A percentile compares a stretch with the other conserved stretches of the same genome.
These are phyloP conservation scores for Fraxinus greggii DNA, from an alignment of 305 asterid species.

Conservation along the genomic window DNA sequence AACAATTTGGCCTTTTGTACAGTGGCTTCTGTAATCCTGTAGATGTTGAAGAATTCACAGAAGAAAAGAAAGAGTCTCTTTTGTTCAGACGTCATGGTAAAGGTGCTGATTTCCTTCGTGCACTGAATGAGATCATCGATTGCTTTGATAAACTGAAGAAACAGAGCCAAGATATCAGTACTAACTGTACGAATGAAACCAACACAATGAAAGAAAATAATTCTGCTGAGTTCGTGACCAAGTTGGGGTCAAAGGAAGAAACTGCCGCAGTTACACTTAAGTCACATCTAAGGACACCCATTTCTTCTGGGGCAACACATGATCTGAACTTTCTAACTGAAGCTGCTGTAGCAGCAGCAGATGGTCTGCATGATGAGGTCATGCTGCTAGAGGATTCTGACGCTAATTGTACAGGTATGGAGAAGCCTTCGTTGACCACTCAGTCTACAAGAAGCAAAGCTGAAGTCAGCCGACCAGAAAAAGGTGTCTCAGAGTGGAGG, in stretches of 20 bases:
- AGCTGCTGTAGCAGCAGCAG: conserved; percentile 50
- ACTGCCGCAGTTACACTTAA: conserved; percentile 31
- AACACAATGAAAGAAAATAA: conserved; percentile 33
- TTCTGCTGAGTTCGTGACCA: conserved; percentile 39
- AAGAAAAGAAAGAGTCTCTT: conserved; percentile 74
- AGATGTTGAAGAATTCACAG: conserved; percentile 89
- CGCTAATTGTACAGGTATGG: conserved; percentile 35
- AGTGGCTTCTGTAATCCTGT: conserved; percentile 92
- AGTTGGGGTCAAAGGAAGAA: conserved; percentile 41
- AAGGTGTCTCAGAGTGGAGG: conserved; percentile 38
- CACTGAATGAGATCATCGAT: conserved; percentile 69
- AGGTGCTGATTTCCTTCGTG: conserved; percentile 85
- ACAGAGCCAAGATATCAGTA: conserved; percentile 39
- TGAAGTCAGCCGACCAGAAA: conserved; percentile 41
- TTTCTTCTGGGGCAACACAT: conserved; percentile 35
- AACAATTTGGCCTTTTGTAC: conserved; percentile 30
- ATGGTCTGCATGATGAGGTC: conserved; percentile 41
- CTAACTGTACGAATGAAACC: conserved; percentile 33
- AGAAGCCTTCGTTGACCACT: conserved; percentile 36
- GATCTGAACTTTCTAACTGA: conserved; percentile 51
- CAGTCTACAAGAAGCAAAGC: conserved; percentile 50
- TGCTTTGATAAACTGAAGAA: conserved; percentile 68
- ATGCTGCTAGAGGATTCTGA: conserved; percentile 41
- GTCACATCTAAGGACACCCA: conserved; percentile 24
- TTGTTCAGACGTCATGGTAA: conserved; percentile 84